phyloP scores from a whole-genome alignment of 805 yeast species.

The Isabelozyma heimii region DNA sequence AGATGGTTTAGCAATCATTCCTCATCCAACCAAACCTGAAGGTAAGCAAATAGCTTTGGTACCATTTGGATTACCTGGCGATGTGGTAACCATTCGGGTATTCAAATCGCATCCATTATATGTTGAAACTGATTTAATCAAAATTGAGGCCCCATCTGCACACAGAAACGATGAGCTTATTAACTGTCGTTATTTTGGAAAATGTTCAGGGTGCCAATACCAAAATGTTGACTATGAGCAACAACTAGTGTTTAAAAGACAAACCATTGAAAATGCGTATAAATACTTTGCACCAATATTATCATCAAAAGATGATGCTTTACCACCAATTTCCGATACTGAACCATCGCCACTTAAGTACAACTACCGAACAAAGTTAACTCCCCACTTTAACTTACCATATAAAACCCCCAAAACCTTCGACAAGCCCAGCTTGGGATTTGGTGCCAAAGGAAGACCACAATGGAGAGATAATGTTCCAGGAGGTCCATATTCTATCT shows the following conservation, averaged over 20 bases:
- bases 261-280: conserved; percentile 80
- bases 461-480: conserved; percentile 52
- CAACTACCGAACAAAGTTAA: conserved; percentile 84
- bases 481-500: conserved; percentile 62
- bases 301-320: conserved; percentile 24
- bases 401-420: conserved; percentile 39
- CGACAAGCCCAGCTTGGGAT: conserved; percentile 74
- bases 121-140: conserved; percentile 71
- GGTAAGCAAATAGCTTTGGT: conserved; percentile 65
- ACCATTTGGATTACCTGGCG: conserved; percentile 91
- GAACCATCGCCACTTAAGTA: conserved; percentile 74
- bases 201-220: conserved; percentile 93
- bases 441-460: conserved; percentile 82
- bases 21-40: conserved; percentile 49
- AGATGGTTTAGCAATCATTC: conserved; percentile 75
- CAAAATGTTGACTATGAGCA: conserved; percentile 72
- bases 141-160: conserved; percentile 35
- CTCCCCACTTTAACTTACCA: conserved; percentile 92
- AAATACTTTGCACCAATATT: conserved; percentile 67
- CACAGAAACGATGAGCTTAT: conserved; percentile 56
- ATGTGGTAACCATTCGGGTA: conserved; percentile 63
- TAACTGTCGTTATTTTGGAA: conserved; percentile 82
- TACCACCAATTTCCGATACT: conserved; percentile 66
- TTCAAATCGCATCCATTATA: conserved; percentile 75
- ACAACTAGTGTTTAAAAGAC: conserved; percentile 70